These are phyloP conservation scores for Claviceps africana DNA, from an alignment of 2,329 filamentous ascomycete genomes.

Conservation along the genomic window DNA sequence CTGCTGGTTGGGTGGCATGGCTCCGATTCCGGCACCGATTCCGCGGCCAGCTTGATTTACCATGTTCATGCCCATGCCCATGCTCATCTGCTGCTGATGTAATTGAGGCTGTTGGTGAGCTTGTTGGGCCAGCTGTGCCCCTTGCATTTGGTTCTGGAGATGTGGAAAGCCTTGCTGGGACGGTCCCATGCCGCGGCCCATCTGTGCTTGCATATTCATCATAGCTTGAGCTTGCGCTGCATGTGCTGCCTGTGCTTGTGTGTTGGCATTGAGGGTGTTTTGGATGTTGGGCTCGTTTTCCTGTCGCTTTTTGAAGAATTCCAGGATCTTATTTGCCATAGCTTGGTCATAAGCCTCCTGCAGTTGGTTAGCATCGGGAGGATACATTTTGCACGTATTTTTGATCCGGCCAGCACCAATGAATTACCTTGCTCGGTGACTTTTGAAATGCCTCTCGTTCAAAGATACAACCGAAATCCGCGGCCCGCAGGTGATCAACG, in stretches of 20 bases:
- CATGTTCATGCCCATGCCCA: constrained; percentile 30
- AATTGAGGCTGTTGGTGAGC: constrained; percentile 13
- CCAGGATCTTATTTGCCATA: constrained; percentile 30
- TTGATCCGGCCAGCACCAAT: neutral
- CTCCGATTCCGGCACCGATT: constrained; percentile 2
- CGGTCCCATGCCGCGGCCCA: constrained; percentile 37
- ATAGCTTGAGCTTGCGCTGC: constrained; percentile 29
- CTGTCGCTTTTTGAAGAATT: constrained; percentile 37
- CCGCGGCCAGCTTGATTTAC: constrained; percentile 22
- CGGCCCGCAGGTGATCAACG: constrained; percentile 26
- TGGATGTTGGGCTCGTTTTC: constrained; percentile 34
- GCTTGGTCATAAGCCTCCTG: constrained; percentile 37
- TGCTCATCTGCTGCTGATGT: constrained; percentile 17
- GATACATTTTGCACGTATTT: neutral
- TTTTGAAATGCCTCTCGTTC: constrained; percentile 34
- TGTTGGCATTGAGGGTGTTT: neutral
- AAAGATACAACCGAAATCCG: constrained; percentile 28
- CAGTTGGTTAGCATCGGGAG: constrained; percentile 5
- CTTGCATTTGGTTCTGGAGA: constrained; percentile 45
- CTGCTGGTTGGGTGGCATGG: constrained; percentile 27
- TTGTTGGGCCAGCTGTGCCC: constrained; percentile 33
- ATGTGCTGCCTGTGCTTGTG: constrained; percentile 20
- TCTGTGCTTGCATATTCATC: constrained; percentile 39
- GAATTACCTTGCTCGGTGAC: constrained; percentile 32
- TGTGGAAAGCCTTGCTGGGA: constrained; percentile 41